Conservation (phyloP, 2,329 filamentous ascomycete genomes). For the Coniochaeta sp. region DNA sequence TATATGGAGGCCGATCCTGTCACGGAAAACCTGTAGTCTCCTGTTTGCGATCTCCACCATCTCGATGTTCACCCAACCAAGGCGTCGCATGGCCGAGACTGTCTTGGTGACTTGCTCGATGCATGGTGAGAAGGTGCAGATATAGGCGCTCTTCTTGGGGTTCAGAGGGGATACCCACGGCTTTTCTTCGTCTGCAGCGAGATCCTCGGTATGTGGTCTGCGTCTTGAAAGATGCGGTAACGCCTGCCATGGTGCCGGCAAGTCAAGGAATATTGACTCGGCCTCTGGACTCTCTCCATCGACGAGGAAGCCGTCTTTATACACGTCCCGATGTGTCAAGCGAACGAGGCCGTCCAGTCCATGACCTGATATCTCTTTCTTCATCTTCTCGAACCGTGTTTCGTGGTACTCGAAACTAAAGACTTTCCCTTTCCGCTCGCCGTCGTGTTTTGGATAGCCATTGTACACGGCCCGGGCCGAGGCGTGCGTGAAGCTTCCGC, state of each 20-base stretch:
- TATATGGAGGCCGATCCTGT: slow-evolving; percentile 64
- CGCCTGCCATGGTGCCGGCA: slow-evolving; percentile 76
- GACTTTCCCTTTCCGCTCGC: slow-evolving; percentile 54
- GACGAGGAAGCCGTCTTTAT: slow-evolving; percentile 63
- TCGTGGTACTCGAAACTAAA: slow-evolving; percentile 81
- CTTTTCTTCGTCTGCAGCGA: slow-evolving; percentile 8
- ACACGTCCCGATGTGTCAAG: slow-evolving; percentile 74
- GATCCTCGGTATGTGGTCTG: slow-evolving; percentile 20
- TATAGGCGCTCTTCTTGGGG: slow-evolving; percentile 60
- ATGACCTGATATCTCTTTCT: slow-evolving; percentile 62
- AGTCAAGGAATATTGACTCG: slow-evolving; percentile 68
- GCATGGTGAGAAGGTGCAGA: slow-evolving; percentile 95
- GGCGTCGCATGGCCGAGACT: slow-evolving; percentile 67
- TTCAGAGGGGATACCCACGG: slow-evolving; percentile 58
- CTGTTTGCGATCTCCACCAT: slow-evolving; percentile 86
- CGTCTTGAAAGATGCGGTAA: slow-evolving; percentile 64
- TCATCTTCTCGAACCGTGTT: slow-evolving; percentile 61
- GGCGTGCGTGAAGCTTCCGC: slow-evolving; percentile 78
- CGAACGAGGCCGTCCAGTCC: slow-evolving; percentile 57
- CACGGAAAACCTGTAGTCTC: slow-evolving; percentile 73
- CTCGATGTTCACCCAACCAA: slow-evolving; percentile 85
- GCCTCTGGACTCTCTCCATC: slow-evolving; percentile 53
- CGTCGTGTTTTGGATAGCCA: slow-evolving; percentile 47
- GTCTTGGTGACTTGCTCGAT: slow-evolving; percentile 93
- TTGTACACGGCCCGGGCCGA: slow-evolving; percentile 69